Evolutionary conservation across 768 basidiomycete genomes (phyloP).

Genomic region (Tephrocybe sp.): DNA sequence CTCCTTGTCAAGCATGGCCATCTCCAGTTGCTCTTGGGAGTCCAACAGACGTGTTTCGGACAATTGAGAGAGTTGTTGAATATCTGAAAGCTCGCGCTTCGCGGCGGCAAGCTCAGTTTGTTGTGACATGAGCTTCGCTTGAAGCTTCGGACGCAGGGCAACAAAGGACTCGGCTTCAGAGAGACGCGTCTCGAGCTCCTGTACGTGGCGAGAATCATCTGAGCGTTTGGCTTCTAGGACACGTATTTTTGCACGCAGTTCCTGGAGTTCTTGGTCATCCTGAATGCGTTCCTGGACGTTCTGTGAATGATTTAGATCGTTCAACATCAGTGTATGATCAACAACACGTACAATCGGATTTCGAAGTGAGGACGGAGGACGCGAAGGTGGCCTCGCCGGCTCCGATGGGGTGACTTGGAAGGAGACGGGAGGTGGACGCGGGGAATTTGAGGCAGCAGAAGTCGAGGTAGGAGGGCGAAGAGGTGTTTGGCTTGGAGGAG

Average conservation of each 20-base stretch:
- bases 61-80: constrained; percentile 71
- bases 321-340: not conserved
- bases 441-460: constrained; percentile 18
- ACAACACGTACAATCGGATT: constrained; percentile 10
- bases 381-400: constrained; percentile 23
- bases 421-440: constrained; percentile 20
- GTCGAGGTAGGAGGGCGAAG: constrained; percentile 16
- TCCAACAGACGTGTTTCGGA: constrained; percentile 74
- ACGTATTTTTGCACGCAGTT: constrained; percentile 79
- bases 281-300: constrained; percentile 20
- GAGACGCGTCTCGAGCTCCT: constrained; percentile 82
- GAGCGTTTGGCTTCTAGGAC: constrained; percentile 85
- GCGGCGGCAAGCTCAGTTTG: constrained; percentile 79
- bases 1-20: constrained; percentile 94
- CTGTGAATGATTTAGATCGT: not conserved
- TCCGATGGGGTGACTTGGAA: constrained; percentile 25
- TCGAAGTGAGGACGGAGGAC: constrained; percentile 28
- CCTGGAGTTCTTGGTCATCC: constrained; percentile 71
- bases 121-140: constrained; percentile 80
- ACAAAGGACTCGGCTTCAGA: constrained; percentile 84
- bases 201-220: constrained; percentile 83
- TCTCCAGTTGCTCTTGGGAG: constrained; percentile 88
- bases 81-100: constrained; percentile 75
- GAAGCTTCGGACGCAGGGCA: constrained; percentile 84
- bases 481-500: constrained; percentile 22